Conservation (phyloP, 805 yeast genomes). For the Schwanniomyces polymorphus region DNA sequence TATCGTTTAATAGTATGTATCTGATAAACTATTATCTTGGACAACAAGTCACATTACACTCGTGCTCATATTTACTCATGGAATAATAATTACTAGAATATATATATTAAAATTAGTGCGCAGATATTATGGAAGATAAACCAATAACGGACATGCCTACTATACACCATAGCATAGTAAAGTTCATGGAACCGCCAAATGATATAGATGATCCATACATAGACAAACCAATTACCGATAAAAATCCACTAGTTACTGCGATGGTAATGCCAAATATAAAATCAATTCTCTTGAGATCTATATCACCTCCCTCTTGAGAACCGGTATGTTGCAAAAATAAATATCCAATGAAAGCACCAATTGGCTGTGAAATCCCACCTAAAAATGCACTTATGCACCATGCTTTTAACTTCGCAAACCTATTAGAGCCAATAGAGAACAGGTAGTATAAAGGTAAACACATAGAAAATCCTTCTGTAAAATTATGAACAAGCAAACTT, state of each 20-base stretch:
- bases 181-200: constrained; percentile 70
- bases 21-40: neutral
- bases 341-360: constrained; percentile 80
- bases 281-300: constrained; percentile 33
- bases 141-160: constrained; percentile 61
- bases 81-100: neutral
- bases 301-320: constrained; percentile 21
- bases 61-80: neutral
- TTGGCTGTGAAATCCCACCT: constrained; percentile 85
- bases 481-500: constrained; percentile 85
- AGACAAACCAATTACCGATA: constrained; percentile 77
- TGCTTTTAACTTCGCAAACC: constrained; percentile 52
- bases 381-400: constrained; percentile 61
- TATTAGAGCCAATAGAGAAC: constrained; percentile 44
- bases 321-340: constrained; percentile 36
- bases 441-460: constrained; percentile 86
- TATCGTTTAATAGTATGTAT: neutral
- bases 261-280: constrained; percentile 62
- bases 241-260: constrained; percentile 79
- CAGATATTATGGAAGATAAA: constrained; percentile 22
- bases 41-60: neutral
- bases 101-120: neutral
- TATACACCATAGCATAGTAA: constrained; percentile 59
- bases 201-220: constrained; percentile 83
- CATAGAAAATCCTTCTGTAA: constrained; percentile 93